Evolutionary conservation across 176 grass and related monocot species (phyloP), one percentile per base, ranked within the genome.

Genomic region (Oryza coarctata): DNA sequence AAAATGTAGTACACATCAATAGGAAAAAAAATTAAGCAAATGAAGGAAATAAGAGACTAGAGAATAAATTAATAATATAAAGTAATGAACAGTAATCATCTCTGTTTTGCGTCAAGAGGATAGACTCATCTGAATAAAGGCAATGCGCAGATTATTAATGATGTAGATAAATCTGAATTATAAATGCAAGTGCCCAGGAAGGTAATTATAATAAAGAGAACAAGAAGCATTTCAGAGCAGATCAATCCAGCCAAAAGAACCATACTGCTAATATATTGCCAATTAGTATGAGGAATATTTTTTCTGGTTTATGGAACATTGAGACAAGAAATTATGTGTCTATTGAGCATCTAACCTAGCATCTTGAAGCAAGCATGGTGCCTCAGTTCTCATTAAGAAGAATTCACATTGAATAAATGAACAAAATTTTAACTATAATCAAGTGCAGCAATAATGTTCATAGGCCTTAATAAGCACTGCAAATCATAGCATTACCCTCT

Each of bases 21-120:
- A 61, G 2, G 39, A 7, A 68, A 77, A 23, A 87, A 0, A 82
- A 71, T 63, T 58, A 14, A 76, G 50, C 29, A 74, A 74, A 67
- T 49, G 68, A 44, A 20, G n/a, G 29, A 65, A 73, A 44, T 70
- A 43, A 70, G 63, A 55, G 84, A 84, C 34, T 68, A 60, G 9
- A n/a, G 55, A 60, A 60, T 33, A 33, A 33, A 33, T 33, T 1
- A 33, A 33, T 25, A 60, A 60, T 12, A 60, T 0, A 60, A 25
- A 55, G 18, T 58, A 22, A 55, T 52, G 67, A 78, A 71, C 12
- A 63, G n/a, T 2, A 40, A 7, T 63, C 47, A 2, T 36, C 35
- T 36, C 35, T 36, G 3, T 36, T 6, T 36, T 36, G 35, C 35
- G 5, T 36, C 35, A 36, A 6, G 35, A 36, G 35, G 35, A 36